Conservation (phyloP, 176 grass and related monocot species). For the Elaeis guineensis region DNA sequence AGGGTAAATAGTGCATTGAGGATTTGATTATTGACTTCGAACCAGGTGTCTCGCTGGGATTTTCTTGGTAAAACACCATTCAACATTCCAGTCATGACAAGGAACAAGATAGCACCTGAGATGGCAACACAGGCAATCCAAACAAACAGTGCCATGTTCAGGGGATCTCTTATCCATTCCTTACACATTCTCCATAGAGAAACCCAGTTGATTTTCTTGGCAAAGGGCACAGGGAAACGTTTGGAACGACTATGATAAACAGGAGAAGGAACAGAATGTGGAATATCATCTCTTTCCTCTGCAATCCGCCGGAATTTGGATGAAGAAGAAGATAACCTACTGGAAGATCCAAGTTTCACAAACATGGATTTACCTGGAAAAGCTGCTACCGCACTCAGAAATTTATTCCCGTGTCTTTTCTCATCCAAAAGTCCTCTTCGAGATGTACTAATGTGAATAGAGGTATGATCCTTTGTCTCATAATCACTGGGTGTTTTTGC, state of each 20-base stretch:
- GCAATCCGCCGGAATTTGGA: conserved; percentile 15
- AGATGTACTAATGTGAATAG: conserved; percentile 20
- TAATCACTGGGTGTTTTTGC: neutral
- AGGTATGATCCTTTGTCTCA: conserved; percentile 19
- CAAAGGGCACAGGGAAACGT: conserved; percentile 26
- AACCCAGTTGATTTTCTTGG: conserved; percentile 53
- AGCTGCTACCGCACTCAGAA: neutral
- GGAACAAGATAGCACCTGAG: conserved; percentile 72
- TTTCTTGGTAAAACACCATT: conserved; percentile 36
- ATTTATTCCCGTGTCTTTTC: conserved; percentile 9
- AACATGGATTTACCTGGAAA: neutral
- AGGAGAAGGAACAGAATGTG: neutral
- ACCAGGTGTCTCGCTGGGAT: conserved; percentile 39
- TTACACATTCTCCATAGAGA: conserved; percentile 39
- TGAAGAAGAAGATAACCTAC: neutral
- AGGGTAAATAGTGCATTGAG: conserved; percentile 63
- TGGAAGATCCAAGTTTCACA: neutral
- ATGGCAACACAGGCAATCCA: conserved; percentile 48
- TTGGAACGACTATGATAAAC: conserved; percentile 3
- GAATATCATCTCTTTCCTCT: neutral
- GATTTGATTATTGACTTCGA: conserved; percentile 78
- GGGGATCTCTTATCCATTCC: conserved; percentile 52
- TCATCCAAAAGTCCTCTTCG: conserved; percentile 22
- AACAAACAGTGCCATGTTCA: conserved; percentile 53
- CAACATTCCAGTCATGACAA: conserved; percentile 79